Evolutionary conservation across 2,329 filamentous ascomycete species (phyloP), one percentile per base, ranked within the genome.

Genomic region (Diaporthe citrichinensis): DNA sequence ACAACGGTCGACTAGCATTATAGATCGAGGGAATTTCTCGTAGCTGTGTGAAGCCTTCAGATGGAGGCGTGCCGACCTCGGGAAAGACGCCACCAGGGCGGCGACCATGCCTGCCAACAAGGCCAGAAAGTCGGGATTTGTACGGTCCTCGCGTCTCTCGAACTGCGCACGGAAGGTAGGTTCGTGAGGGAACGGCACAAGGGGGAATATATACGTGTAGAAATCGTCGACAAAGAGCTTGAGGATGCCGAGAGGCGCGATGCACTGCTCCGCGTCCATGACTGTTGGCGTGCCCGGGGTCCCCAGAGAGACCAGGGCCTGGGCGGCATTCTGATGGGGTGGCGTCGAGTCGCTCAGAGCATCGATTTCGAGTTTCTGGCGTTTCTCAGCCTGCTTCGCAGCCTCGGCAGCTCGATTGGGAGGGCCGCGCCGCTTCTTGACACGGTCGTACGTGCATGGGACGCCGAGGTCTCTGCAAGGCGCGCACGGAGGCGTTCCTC

Each of bases 151-250:
- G 46, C 94, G 88, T 73, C 89, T 88, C 10, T 88, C 88, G 82
- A 95, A 94, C 1, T 91, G 91, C 77, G 91, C 89, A 31, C 93
- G 90, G 82, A 96, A 95, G 5, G 93, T 94, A 0, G 93, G 93
- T 81, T 95, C 93, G 82, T 96, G 94, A 0, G 94, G 94, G 74
- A 96, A 95, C 0, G 94, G 94, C 75, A 90, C 91, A 12, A 96
- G 88, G 1, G 94, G 94, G 79, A 95, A 93, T 72, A 95, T 93
- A 81, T 95, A 95, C 25, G 92, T 95, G 84, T 95, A 96, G 87
- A 94, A 96, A 84, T 96, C 94, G 82, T 95, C 93, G 74, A 96
- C 90, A 23, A 95, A 87, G 2, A 93, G 88, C 79, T 93, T 89
- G 71, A 96, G 85, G 15, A 93, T 91, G 10, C 90, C 89, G 82